Base-by-base conservation (phyloP, 169 alveolate genomes). In the Plasmodium vinckei region DNA sequence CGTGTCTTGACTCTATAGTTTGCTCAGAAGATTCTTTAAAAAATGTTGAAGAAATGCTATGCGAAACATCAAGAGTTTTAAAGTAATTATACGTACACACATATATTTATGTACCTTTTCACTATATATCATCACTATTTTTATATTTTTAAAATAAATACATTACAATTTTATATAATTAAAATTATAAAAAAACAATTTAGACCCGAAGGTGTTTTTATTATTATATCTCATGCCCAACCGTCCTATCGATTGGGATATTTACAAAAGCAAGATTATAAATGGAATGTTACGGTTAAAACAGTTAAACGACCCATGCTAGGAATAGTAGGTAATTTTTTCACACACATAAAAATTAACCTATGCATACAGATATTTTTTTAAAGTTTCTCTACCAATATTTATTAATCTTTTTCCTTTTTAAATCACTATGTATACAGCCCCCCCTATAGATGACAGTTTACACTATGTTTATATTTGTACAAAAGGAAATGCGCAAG, bases 1-100 rank as follows among this genome's bases (percentile, higher is more conserved):
- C 95, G 15, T 93, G 96, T 79, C 84, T 93, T 49, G 96, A 93
- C 59, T 79, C 96, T 51, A 63, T 93, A 42, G 87, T 93, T 71
- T 79, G 89, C 56, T 79, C 89, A 59, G 89, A 79, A 67, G 89
- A 79, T 54, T 79, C 89, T 23, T 60, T 79, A 25, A 79, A 60
- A 46, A 65, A 64, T 15, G 71, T 65, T 47, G 89, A 79, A 47
- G 89, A 79, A 33, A 79, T 79, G 89, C 42, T 79, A 51, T 79
- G 82, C 9, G 89, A 79, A 79, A 59, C 67, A 68, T 64, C 89
- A 46, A 69, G 89, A 15, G 71, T 67, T 42, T 79, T 79, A 79
- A 79, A 79, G 89, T 79, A 65, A 63, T 44, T 59, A 59, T 44
- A 46, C 13, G 46, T 46, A 6, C 17, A 13, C 23, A 9, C n/a